Percentiles rank a stretch among this genome's conserved stretches.
phyloP scores from a whole-genome alignment of 306 rosid species.

The Pterocarpus macrocarpus region DNA sequence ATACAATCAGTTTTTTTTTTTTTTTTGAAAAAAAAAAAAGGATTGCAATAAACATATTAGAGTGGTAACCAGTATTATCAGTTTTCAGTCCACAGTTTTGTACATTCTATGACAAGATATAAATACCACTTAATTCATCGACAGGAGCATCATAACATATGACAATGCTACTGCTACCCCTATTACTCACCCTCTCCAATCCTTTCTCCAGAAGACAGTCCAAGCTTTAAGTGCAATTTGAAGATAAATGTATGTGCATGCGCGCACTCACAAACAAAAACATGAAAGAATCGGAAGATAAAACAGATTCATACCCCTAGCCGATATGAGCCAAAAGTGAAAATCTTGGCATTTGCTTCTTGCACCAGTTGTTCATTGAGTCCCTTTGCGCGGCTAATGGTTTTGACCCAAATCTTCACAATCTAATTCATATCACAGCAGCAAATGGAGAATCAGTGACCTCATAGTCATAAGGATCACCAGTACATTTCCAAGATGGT shows the following conservation, averaged over 20 bases:
- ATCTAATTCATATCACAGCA: conserved; percentile 63
- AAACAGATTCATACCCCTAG: conserved; percentile 77
- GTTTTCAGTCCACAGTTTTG: conserved; percentile 19
- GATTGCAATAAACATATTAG: background rate
- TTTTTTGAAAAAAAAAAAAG: background rate
- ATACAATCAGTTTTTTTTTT: background rate
- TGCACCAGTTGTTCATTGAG: conserved; percentile 80
- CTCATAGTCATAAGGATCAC: conserved; percentile 30
- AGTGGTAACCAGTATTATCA: conserved; percentile 13
- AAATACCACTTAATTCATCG: conserved; percentile 29
- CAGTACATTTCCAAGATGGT: conserved; percentile 11
- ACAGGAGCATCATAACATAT: background rate
- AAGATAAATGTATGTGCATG: conserved; percentile 1
- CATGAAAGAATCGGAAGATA: conserved; percentile 34
- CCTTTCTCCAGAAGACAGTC: conserved; percentile 5
- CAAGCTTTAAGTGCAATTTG: conserved; percentile 1
- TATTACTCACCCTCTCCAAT: background rate
- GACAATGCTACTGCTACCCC: conserved; percentile 29
- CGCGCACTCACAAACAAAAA: background rate
- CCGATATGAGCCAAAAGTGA: conserved; percentile 95
- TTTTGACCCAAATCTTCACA: conserved; percentile 92
- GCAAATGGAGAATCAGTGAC: conserved; percentile 32
- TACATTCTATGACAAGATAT: conserved; percentile 8
- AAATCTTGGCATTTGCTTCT: conserved; percentile 97
- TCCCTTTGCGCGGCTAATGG: conserved; percentile 86